Evolutionary conservation across 441 rosid species (phyloP).

Genomic region (Euphorbia celastroides): DNA sequence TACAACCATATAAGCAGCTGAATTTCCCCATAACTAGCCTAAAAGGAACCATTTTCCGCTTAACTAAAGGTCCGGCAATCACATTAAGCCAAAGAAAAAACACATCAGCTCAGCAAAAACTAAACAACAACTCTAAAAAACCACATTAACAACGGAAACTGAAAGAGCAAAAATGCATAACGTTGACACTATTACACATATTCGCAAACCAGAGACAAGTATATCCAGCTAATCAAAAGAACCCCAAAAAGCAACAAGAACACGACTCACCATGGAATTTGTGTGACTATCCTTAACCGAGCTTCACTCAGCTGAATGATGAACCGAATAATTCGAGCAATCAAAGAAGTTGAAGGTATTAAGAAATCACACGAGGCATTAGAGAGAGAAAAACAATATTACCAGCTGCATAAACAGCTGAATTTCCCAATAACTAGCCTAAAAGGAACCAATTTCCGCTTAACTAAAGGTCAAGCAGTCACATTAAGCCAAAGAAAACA

Average conservation of each 20-base stretch:
- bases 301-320: slow-evolving; percentile 18
- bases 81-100: background rate
- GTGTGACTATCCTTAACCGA: slow-evolving; percentile 1
- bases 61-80: no score
- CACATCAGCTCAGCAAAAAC: background rate
- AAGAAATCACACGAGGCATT: background rate
- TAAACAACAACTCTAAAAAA: background rate
- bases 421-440: slow-evolving; percentile 3
- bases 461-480: no score
- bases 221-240: background rate
- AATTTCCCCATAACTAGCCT: slow-evolving; percentile 1
- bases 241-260: background rate
- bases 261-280: slow-evolving; percentile 34
- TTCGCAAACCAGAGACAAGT: background rate
- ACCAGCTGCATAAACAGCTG: no score
- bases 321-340: no score
- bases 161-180: background rate
- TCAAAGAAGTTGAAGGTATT: background rate
- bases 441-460: no score
- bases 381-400: background rate
- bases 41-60: no score
- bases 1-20: background rate
- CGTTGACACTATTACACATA: background rate
- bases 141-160: background rate
- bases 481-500: background rate